Percentiles rank a stretch among this genome's conserved stretches.
Conservation (phyloP, 441 rosid species). For the Erysimum cheiri region DNA sequence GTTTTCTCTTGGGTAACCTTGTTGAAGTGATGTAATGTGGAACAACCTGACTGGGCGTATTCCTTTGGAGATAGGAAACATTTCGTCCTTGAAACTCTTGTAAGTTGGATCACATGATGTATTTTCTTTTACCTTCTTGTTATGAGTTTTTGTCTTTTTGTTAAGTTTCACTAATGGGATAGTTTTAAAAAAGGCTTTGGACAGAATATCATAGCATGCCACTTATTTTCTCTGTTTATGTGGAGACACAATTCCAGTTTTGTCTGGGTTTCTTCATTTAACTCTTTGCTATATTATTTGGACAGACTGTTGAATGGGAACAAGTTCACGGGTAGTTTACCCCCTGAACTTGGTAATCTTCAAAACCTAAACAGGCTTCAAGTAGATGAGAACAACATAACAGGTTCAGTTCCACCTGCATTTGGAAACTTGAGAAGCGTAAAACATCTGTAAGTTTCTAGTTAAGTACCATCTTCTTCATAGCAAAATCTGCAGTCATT, state of each 20-base stretch:
- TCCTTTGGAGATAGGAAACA: conserved; percentile 84
- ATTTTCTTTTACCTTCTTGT: conserved; percentile 13
- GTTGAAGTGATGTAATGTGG: conserved; percentile 89
- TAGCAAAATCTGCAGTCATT: conserved; percentile 19
- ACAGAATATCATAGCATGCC: neutral
- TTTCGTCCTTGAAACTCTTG: conserved; percentile 68
- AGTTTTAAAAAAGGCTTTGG: neutral
- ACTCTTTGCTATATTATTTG: conserved; percentile 25
- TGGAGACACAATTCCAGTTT: neutral
- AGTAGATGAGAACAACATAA: conserved; percentile 73
- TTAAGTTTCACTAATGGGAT: conserved; percentile 1
- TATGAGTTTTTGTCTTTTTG: neutral
- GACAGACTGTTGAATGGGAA: conserved; percentile 91
- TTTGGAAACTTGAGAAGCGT: conserved; percentile 63
- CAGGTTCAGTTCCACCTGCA: conserved; percentile 78
- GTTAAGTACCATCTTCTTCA: conserved; percentile 37
- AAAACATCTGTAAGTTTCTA: conserved; percentile 75
- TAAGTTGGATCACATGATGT: conserved; percentile 52
- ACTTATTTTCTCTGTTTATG: neutral
- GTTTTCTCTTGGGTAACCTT: conserved; percentile 12
- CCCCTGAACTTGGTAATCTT: conserved; percentile 78
- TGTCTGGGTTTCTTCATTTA: neutral
- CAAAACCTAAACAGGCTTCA: conserved; percentile 67
- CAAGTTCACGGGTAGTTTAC: conserved; percentile 73
- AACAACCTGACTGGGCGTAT: conserved; percentile 74